These are phyloP conservation scores for Ascoidea asiatica DNA, from an alignment of 805 yeast species.

Conservation along the genomic window DNA sequence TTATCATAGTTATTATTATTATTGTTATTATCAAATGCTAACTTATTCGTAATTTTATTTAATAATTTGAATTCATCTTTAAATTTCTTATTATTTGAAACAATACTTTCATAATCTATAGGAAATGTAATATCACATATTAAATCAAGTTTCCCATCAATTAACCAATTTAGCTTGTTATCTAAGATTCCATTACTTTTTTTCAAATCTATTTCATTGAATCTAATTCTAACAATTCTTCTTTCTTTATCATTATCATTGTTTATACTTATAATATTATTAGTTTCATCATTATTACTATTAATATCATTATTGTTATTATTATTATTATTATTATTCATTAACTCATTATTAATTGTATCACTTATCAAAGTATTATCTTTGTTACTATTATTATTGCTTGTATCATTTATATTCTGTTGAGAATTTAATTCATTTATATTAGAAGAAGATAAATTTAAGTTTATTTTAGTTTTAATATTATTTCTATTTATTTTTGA, in stretches of 20 bases:
- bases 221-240: slow-evolving; percentile 12
- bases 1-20: neutral
- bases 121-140: slow-evolving; percentile 67
- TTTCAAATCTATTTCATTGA: slow-evolving; percentile 24
- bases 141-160: slow-evolving; percentile 56
- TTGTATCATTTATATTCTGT: neutral
- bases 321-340: neutral
- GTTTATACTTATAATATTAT: too few relatives aligned
- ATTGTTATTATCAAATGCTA: neutral
- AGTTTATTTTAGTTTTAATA: neutral
- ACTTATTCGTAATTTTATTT: slow-evolving; percentile 11
- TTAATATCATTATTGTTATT: neutral
- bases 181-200: slow-evolving; percentile 13
- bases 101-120: slow-evolving; percentile 19
- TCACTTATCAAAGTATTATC: neutral
- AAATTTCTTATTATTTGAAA: slow-evolving; percentile 11
- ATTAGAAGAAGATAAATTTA: too few relatives aligned
- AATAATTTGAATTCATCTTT: neutral
- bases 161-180: slow-evolving; percentile 56
- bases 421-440: neutral
- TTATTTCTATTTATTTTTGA: too few relatives aligned
- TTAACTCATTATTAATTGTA: neutral
- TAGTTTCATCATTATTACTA: neutral
- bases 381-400: neutral
- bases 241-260: too few relatives aligned